Conservation (phyloP, 331 rosid species). For the Saraca asoca region DNA sequence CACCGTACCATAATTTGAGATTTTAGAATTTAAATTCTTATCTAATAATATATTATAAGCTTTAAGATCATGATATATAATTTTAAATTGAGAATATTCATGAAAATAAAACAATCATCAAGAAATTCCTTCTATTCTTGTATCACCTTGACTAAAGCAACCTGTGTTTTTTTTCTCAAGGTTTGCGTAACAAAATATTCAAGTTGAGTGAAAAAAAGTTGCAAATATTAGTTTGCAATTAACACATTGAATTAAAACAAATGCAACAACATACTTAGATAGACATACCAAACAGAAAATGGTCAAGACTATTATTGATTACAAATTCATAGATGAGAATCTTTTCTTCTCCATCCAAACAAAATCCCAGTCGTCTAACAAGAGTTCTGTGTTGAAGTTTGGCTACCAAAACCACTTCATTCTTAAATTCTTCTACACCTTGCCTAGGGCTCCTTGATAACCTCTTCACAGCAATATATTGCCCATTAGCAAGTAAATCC, state of each 20-base stretch:
- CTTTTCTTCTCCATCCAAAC: no score
- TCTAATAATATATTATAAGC: conserved; percentile 38
- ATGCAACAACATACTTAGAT: no score
- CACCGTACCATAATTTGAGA: conserved; percentile 39
- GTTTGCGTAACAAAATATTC: background rate
- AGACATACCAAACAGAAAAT: no score
- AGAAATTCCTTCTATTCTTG: conserved; percentile 34
- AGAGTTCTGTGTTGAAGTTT: conserved; percentile 44
- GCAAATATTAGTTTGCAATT: no score
- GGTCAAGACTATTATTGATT: no score
- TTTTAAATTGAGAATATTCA: conserved; percentile 37
- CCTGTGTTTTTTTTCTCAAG: background rate
- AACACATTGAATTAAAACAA: no score
- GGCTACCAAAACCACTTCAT: conserved; percentile 51
- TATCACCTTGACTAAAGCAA: conserved; percentile 34
- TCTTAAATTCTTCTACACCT: conserved; percentile 53
- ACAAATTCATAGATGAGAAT: no score
- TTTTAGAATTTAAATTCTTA: conserved; percentile 27
- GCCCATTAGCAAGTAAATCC: conserved; percentile 39
- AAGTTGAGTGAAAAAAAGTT: no score
- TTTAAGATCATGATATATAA: conserved; percentile 42
- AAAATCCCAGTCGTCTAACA: no score
- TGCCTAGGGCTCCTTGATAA: conserved; percentile 50
- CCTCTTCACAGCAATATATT: conserved; percentile 57
- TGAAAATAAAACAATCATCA: conserved; percentile 38